Percentiles rank a stretch among this genome's conserved stretches.
phyloP scores from a whole-genome alignment of 495 filamentous ascomycete genomes.

The Trichoderma erinaceum region DNA sequence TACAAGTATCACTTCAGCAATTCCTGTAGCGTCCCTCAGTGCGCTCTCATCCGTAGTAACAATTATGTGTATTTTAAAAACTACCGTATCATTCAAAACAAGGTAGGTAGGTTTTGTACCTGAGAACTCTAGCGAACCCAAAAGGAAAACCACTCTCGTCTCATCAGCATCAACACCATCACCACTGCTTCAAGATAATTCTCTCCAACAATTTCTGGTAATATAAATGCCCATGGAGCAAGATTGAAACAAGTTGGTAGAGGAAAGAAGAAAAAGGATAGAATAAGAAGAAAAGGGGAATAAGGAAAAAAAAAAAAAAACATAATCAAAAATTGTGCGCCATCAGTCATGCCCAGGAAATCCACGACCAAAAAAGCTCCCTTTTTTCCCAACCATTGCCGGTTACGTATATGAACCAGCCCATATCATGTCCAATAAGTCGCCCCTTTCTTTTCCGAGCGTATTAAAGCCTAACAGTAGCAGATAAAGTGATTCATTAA shows the following conservation, averaged over 20 bases:
- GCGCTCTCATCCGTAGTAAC: neutral
- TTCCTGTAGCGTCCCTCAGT: neutral
- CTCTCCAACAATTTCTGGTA: neutral
- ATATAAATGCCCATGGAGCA: neutral
- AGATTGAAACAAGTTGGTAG: too few species aligned
- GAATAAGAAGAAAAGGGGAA: neutral
- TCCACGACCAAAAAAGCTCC: neutral
- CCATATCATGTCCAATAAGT: neutral
- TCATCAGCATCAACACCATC: neutral
- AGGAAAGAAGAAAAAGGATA: neutral
- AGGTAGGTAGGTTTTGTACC: neutral
- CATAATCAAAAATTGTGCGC: neutral
- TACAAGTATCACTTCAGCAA: too few species aligned
- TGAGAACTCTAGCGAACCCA: neutral
- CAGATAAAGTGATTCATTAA: neutral
- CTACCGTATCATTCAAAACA: neutral
- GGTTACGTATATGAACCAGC: neutral
- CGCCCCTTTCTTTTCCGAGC: neutral
- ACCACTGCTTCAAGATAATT: neutral
- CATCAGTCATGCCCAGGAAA: neutral
- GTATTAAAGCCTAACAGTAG: neutral
- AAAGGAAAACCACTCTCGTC: neutral
- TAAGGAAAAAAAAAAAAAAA: neutral
- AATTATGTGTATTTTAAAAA: neutral
- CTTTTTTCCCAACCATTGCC: neutral